Evolutionary conservation across 2,329 filamentous ascomycete genomes (phyloP), one percentile per base, ranked within the genome.

Genomic region (Arthrobotrys iridis): DNA sequence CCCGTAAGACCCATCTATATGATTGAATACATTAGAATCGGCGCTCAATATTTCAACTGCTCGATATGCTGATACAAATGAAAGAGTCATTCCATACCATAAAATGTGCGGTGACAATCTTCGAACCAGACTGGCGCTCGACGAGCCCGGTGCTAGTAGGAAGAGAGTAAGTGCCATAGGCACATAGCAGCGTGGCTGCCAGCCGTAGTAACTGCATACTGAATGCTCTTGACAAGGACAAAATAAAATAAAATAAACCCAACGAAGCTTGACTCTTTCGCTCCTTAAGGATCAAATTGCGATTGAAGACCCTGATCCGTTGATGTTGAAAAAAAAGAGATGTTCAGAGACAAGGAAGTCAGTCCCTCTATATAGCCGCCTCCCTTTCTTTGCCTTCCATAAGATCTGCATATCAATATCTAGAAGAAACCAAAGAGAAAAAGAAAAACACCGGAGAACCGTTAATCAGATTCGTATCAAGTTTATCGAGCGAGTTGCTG

Each of bases 1-100:
- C 78, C 78, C 3, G 81, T 81, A 24, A 81, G 78, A 5, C 82
- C 82, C 18, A 82, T 22, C 78, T 79, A 52, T 40, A 48, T n/a
- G 1, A 41, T 3, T 11, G 3, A 20, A 57, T 24, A 18, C 5
- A 18, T 59, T 52, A 59, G 11, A 20, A n/a, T 24, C 24, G 13
- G n/a, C 5, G 18, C 10, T 24, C 13, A 30, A 50, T 8, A 33
- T n/a, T 48, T 35, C 10, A 28, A 58, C n/a, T n/a, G n/a, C n/a
- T n/a, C n/a, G n/a, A n/a, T n/a, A n/a, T n/a, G n/a, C n/a, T n/a
- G 3, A 6, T 13, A 7, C 7, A 26, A 20, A 52, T 2, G 26
- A 26, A 2, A 41, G 10, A 15, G 6, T n/a, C n/a, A n/a, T n/a
- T n/a, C 13, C 62, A 24, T 75, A 75, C 71, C 63, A 75, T 46